Base-by-base conservation (phyloP, 2,329 filamentous ascomycete species). In the Calonectria hongkongensis region DNA sequence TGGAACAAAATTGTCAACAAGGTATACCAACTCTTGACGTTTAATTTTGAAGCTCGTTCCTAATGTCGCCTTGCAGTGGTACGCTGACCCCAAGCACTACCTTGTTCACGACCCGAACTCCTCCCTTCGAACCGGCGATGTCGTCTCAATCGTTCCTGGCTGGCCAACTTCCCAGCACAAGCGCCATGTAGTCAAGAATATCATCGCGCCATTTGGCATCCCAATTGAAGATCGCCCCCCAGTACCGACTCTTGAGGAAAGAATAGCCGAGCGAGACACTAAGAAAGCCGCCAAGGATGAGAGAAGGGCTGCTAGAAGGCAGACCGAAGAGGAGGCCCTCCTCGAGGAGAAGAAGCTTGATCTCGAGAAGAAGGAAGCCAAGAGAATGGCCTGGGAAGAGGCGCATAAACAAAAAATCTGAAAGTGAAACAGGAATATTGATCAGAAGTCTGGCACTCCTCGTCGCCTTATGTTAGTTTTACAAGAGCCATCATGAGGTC, bases 71-170 rank as follows among this genome's bases (percentile, higher is more conserved):
- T 93, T 92, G 87, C 89, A 86, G 85, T 85, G 82, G 86, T 96
- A 94, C 83, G 89, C 92, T 79, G 86, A 89, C 54, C 89, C 90
- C 27, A 87, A 89, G 75, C 89, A 91, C 76, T 89, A 93, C 81
- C 90, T 96, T 36, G 94, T 96, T 45, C 93, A 95, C 86, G 94
- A 97, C 83, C 94, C 94, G 33, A 91, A 91, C 83, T 90, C 92
- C 77, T 95, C 93, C 30, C 89, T 95, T 45, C 89, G 92, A 71
- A 89, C 90, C 64, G 94, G 94, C 81, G 94, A 97, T 82, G 90
- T 96, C 3, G 91, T 97, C 33, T 89, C 91, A 74, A 94, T 96
- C 78, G 87, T 88, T 9, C 88, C 91, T 6, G 92, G 92, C 70
- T 92, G 89, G 89, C 90, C 91, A 66, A 90, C 90, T 8, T 92